Percentiles rank a stretch among this genome's conserved stretches.
These are phyloP conservation scores for Tritrichomonas musculus DNA, from an alignment of 208 protist genomes.

Conservation along the genomic window DNA sequence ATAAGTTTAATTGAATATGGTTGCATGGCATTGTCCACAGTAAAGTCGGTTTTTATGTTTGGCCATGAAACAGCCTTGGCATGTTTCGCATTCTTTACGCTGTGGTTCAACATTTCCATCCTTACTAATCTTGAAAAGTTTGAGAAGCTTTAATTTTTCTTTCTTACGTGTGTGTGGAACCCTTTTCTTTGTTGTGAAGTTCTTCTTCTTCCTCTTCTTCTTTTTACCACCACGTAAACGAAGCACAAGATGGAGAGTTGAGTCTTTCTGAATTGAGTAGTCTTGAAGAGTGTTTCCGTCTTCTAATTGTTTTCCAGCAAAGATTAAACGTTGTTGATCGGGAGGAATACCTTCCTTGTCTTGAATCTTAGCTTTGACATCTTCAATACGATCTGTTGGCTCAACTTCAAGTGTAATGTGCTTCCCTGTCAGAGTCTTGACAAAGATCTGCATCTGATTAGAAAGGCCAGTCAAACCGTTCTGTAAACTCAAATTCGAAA, in stretches of 20 bases:
- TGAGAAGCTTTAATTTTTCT: constrained; percentile 94
- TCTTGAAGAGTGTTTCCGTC: no score
- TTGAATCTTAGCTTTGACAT: no score
- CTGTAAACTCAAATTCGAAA: no score
- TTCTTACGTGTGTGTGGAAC: constrained; percentile 93
- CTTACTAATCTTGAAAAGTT: constrained; percentile 97
- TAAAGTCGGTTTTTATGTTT: constrained; percentile 93
- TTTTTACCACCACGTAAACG: constrained; percentile 87
- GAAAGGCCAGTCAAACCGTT: not conserved
- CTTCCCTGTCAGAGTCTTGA: constrained; percentile 78
- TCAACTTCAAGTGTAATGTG: no score
- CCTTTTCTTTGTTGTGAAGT: constrained; percentile 97
- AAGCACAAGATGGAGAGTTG: constrained; percentile 73
- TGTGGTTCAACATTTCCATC: constrained; percentile 86
- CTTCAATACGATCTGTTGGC: no score
- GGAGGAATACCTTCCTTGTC: no score
- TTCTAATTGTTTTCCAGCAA: constrained; percentile 79
- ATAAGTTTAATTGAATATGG: no score
- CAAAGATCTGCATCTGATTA: constrained; percentile 77
- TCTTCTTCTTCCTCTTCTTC: constrained; percentile 98
- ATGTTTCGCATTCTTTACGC: constrained; percentile 89
- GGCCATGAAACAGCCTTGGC: constrained; percentile 96
- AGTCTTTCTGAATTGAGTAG: no score
- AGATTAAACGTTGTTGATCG: no score
- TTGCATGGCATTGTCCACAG: constrained; percentile 98